These are phyloP conservation scores for Moelleriella libera DNA, from an alignment of 2,329 filamentous ascomycete genomes.

Conservation along the genomic window DNA sequence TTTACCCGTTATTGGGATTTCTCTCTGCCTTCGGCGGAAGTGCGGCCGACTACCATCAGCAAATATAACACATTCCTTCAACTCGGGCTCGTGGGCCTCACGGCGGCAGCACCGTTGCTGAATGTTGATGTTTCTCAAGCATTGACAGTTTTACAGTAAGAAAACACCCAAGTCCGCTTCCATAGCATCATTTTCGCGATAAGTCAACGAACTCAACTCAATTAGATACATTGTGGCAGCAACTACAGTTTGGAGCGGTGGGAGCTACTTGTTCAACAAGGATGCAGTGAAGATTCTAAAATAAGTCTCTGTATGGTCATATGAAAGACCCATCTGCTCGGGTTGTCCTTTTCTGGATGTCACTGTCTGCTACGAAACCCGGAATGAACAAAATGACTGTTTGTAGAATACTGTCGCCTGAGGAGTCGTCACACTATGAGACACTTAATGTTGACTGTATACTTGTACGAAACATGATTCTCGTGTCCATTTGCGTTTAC, in stretches of 20 bases:
- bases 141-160: constrained; percentile 52
- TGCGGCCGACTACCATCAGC: constrained; percentile 69
- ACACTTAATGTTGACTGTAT: too few relatives aligned
- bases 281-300: constrained; percentile 78
- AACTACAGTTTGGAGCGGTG: constrained; percentile 86
- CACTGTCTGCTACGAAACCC: too few relatives aligned
- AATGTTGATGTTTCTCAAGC: constrained; percentile 38
- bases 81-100: constrained; percentile 70
- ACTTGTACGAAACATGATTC: too few relatives aligned
- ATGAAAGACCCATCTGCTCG: too few relatives aligned
- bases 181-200: background rate
- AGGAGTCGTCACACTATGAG: too few relatives aligned
- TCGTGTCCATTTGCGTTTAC: too few relatives aligned
- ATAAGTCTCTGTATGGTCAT: background rate
- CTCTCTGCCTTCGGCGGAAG: constrained; percentile 74
- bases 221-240: constrained; percentile 67
- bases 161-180: too few relatives aligned
- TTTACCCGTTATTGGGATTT: constrained; percentile 95
- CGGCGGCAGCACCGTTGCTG: constrained; percentile 67
- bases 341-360: too few relatives aligned
- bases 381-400: too few relatives aligned
- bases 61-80: constrained; percentile 94
- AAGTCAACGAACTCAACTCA: too few relatives aligned
- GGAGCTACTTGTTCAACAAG: constrained; percentile 80
- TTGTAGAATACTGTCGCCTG: too few relatives aligned